phyloP scores from a whole-genome alignment of 1,284 basidiomycete species.

The Rhodotorula sp. region DNA sequence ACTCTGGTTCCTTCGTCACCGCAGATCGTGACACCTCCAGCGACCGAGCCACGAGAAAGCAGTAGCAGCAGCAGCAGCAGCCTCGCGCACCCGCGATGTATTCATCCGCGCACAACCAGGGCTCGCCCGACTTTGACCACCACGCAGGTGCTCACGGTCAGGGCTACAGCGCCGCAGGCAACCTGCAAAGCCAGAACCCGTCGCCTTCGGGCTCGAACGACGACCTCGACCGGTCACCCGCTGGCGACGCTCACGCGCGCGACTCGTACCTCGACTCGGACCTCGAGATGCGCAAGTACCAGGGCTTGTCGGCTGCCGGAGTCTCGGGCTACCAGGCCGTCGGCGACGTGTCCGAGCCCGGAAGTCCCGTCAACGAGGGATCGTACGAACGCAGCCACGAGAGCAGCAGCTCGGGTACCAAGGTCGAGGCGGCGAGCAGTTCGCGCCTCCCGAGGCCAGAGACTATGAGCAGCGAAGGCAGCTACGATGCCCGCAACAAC shows the following conservation, averaged over 20 bases:
- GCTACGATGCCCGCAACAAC: constrained; percentile 25
- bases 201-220: constrained; percentile 27
- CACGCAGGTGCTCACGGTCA: constrained; percentile 6
- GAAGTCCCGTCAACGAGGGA: constrained; percentile 29
- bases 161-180: constrained; percentile 12
- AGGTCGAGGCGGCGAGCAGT: constrained; percentile 27
- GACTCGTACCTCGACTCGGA: constrained; percentile 40
- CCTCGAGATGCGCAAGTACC: constrained; percentile 42
- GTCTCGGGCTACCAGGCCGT: constrained; percentile 40
- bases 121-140: constrained; percentile 16
- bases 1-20: background rate
- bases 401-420: constrained; percentile 37
- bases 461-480: constrained; percentile 42
- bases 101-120: constrained; percentile 17
- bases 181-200: constrained; percentile 2
- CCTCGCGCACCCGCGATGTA: constrained; percentile 14
- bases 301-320: constrained; percentile 38
- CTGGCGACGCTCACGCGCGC: constrained; percentile 8
- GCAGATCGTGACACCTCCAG: background rate
- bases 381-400: constrained; percentile 42
- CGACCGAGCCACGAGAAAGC: background rate
- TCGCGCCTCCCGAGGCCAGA: constrained; percentile 25
- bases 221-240: constrained; percentile 29
- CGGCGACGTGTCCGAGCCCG: constrained; percentile 39
- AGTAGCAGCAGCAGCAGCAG: too few relatives aligned